These are phyloP conservation scores for Globisporangium nagaii DNA, from an alignment of 352 stramenopile genomes.

Conservation along the genomic window DNA sequence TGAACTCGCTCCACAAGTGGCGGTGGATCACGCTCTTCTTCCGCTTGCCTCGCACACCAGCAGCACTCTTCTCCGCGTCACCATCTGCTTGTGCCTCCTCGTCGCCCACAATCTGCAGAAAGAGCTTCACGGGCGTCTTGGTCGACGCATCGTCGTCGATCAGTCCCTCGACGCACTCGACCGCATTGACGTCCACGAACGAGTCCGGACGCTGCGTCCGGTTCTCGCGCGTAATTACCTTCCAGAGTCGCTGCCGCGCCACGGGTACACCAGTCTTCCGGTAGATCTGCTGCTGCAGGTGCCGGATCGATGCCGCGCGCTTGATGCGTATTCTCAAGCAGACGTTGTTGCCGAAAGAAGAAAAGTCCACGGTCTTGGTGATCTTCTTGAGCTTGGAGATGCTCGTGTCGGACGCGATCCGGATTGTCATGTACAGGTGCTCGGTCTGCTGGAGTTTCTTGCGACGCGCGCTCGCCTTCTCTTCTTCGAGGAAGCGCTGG, in stretches of 20 bases:
- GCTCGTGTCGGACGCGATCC: slow-evolving; percentile 71
- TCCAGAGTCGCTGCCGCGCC: slow-evolving; percentile 69
- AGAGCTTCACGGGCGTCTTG: slow-evolving; percentile 66
- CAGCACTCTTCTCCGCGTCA: not conserved
- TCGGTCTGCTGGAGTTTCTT: slow-evolving; percentile 82
- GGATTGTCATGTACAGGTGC: slow-evolving; percentile 76
- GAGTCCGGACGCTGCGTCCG: slow-evolving; percentile 71
- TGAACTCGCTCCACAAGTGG: slow-evolving; percentile 63
- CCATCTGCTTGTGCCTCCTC: slow-evolving; percentile 1
- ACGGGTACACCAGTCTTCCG: slow-evolving; percentile 61
- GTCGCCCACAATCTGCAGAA: slow-evolving; percentile 59
- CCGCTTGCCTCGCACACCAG: not conserved
- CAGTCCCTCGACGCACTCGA: slow-evolving; percentile 47
- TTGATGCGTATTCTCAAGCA: slow-evolving; percentile 64
- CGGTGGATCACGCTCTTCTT: slow-evolving; percentile 25
- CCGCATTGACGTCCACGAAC: slow-evolving; percentile 32
- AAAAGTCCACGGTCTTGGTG: slow-evolving; percentile 78
- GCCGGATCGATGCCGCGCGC: slow-evolving; percentile 40
- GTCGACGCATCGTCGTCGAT: slow-evolving; percentile 70
- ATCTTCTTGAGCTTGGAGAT: slow-evolving; percentile 62
- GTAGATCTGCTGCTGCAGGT: slow-evolving; percentile 66
- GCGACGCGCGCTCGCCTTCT: slow-evolving; percentile 51
- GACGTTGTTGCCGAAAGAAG: slow-evolving; percentile 59
- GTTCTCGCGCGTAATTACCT: slow-evolving; percentile 83
- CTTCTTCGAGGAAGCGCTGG: slow-evolving; percentile 73